Base-by-base conservation (phyloP, 352 stramenopile species). In the Salisapilia sapeloensis region DNA sequence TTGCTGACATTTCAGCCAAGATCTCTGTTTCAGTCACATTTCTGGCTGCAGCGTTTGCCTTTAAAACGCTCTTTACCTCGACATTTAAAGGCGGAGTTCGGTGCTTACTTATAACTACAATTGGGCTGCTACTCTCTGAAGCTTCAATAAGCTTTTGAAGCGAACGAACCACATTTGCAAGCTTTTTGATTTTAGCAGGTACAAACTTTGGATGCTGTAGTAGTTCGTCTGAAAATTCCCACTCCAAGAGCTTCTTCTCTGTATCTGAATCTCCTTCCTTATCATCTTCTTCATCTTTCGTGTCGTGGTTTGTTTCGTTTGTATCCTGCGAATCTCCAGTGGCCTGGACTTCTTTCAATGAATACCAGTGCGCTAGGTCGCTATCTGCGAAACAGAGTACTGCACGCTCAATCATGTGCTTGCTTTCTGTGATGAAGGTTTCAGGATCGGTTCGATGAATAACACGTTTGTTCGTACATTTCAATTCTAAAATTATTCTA, bases 31-130 rank as follows among this genome's bases (percentile, higher is more conserved):
- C 30, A 0, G 28, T 18, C 17, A 18, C n/a, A 10, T 28, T 33
- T 6, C 9, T 17, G 11, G 14, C 24, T 29, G 23, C 25, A 14
- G 17, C 28, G 6, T 19, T 9, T 26, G 33, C 14, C 2, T 30
- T 31, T 6, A 72, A 33, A 10, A 70, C 38, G 23, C 59, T 69
- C 20, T 47, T 49, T 47, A 53, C 56, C 3, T 42, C 13, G 8
- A 50, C 72, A 3, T 53, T 77, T 34, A 82, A 28, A 14, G 66
- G 66, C 3, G 66, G 66, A 7, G 30, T 30, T 17, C 46, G 63
- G 36, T 76, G 35, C 15, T 74, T 56, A 12, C 55, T 82, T 13
- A 74, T 31, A 2, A 82, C 27, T 4, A 79, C 50, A 4, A 82
- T 32, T 9, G 52, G 53, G 18, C 53, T 31, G 14, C 42, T 14